phyloP scores from a whole-genome alignment of 768 basidiomycete genomes.

The Boletus edulis region DNA sequence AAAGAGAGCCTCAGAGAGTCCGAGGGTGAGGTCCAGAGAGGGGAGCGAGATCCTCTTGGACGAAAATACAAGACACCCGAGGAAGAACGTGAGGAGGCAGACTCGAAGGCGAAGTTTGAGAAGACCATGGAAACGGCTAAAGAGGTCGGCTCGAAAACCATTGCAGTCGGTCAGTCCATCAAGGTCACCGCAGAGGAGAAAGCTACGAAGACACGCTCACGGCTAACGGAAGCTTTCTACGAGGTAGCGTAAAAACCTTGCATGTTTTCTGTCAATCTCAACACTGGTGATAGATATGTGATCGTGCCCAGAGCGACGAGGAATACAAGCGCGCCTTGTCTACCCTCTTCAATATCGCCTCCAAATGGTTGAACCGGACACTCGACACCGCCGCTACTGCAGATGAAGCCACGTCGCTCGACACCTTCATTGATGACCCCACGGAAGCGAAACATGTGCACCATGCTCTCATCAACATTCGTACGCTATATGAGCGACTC shows the following conservation, averaged over 20 bases:
- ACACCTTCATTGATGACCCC: slow-evolving; percentile 58
- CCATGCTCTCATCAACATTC: slow-evolving; percentile 44
- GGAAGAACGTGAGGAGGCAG: slow-evolving; percentile 38
- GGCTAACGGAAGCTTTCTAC: slow-evolving; percentile 51
- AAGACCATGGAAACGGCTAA: slow-evolving; percentile 67
- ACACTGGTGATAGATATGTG: slow-evolving; percentile 47
- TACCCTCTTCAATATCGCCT: slow-evolving; percentile 53
- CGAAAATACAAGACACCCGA: slow-evolving; percentile 49
- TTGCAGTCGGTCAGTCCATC: slow-evolving; percentile 50
- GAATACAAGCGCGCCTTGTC: slow-evolving; percentile 56
- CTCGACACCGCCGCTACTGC: slow-evolving; percentile 49
- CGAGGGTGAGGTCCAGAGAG: slow-evolving; percentile 58
- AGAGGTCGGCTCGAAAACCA: slow-evolving; percentile 51
- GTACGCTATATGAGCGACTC: slow-evolving; percentile 50
- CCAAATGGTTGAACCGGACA: slow-evolving; percentile 54
- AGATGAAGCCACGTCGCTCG: slow-evolving; percentile 44
- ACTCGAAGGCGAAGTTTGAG: slow-evolving; percentile 57
- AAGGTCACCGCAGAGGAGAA: slow-evolving; percentile 43
- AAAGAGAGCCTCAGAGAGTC: slow-evolving; percentile 53
- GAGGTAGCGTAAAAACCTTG: slow-evolving; percentile 34
- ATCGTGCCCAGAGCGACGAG: slow-evolving; percentile 60
- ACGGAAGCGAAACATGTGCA: slow-evolving; percentile 61
- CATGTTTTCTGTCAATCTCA: background rate
- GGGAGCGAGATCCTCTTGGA: slow-evolving; percentile 57
- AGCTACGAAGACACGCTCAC: slow-evolving; percentile 38